Evolutionary conservation across 805 yeast species (phyloP), one percentile per base, ranked within the genome.

Genomic region (Kodamaea sagamina): DNA sequence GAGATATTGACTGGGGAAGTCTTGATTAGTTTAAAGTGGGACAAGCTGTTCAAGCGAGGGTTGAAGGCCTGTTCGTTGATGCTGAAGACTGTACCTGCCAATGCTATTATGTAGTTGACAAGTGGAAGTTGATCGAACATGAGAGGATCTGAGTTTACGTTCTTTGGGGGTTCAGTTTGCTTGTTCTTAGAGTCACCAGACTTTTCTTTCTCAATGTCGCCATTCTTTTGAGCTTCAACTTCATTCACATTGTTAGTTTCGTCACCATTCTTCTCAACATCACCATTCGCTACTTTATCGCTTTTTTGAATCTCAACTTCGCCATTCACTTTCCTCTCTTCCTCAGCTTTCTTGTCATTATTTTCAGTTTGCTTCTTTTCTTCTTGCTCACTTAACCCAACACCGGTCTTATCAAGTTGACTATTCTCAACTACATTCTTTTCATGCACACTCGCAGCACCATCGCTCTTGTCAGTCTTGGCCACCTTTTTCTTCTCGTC

Each of bases 11-110:
- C 52, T 5, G 59, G 52, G 2, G 62, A 16, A 0, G 54, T 37
- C 39, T 59, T 65, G 42, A 61, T 53, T 9, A 57, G 37, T 36
- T 57, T 59, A 53, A 54, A 70, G 17, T 57, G 51, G 17, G 67
- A 57, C 26, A 71, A 50, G 3, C 57, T 42, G 13, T 53, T 60
- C 26, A 71, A 45, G 34, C 60, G 57, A 7, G 58, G 47, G 36
- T 49, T 53, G 47, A 67, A 68, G 0, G 61, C 56, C 8, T 48
- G 44, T 15, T 68, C 74, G 41, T 64, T 68, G 41, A 71, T 69
- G 32, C 72, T 58, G 48, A 71, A 69, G 11, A 65, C 36, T 32
- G 51, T 58, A 0, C 71, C 61, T 2, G 61, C 41, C 17, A 67
- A 52, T 17, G 63, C 51, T 1, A 67, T 55, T 21, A 69, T 51